Percentiles rank a stretch among this genome's conserved stretches.
These are phyloP conservation scores for Leccinum sublutescens DNA, from an alignment of 768 basidiomycete species.

Conservation along the genomic window DNA sequence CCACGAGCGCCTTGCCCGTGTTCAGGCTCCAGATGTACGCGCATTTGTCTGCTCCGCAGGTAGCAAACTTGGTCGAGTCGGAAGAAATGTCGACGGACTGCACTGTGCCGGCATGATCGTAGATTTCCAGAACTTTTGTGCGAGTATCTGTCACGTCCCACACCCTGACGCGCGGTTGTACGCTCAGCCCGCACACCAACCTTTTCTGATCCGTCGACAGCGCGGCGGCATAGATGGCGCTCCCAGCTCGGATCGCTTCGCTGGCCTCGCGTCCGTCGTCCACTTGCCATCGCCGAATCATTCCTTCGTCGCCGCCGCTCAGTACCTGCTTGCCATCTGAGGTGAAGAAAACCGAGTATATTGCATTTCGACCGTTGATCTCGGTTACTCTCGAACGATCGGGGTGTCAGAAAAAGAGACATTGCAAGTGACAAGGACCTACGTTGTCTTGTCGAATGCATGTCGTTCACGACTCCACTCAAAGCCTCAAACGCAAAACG, in stretches of 20 bases:
- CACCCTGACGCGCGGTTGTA: background rate
- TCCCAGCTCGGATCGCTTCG: background rate
- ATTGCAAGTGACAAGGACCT: background rate
- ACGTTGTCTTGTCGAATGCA: background rate
- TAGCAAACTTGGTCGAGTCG: background rate
- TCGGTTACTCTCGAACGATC: background rate
- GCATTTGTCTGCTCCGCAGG: background rate
- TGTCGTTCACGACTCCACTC: background rate
- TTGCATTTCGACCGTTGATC: background rate
- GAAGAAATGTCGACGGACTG: background rate
- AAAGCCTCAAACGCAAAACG: background rate
- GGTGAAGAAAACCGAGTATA: background rate
- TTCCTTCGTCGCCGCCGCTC: constrained; percentile 3
- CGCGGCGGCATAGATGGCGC: background rate
- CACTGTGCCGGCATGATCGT: background rate
- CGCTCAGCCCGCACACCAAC: background rate
- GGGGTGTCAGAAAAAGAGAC: background rate
- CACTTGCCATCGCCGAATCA: constrained; percentile 1
- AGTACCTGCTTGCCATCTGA: background rate
- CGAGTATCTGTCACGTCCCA: background rate
- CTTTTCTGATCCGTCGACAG: background rate
- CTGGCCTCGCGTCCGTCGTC: background rate
- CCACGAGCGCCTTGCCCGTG: background rate
- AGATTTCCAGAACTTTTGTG: background rate
- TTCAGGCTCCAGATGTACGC: background rate